Percentiles rank a stretch among this genome's conserved stretches.
Conservation (phyloP, 768 basidiomycete species). For the Russula sp. region DNA sequence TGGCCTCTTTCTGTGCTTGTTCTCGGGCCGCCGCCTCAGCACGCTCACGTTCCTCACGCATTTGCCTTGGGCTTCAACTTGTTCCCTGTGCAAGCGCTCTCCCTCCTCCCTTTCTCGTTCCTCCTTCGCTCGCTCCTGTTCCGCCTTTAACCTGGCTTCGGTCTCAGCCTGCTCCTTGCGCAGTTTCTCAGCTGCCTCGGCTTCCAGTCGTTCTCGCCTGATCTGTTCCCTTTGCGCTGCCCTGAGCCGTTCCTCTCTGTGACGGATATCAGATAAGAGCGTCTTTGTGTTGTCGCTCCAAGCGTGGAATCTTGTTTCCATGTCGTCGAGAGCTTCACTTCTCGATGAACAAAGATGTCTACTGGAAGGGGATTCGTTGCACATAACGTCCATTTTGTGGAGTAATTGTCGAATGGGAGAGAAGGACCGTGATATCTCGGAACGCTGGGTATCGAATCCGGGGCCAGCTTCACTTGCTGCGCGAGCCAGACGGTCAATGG, state of each 20-base stretch:
- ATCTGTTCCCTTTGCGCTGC: slow-evolving; percentile 24
- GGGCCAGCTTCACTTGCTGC: slow-evolving; percentile 42
- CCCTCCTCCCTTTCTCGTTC: slow-evolving; percentile 34
- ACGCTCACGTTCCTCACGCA: slow-evolving; percentile 5
- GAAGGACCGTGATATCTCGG: slow-evolving; percentile 46
- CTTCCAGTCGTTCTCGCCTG: slow-evolving; percentile 33
- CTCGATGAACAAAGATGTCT: slow-evolving; percentile 51
- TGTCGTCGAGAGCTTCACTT: slow-evolving; percentile 45
- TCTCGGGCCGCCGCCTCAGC: not conserved
- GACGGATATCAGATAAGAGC: slow-evolving; percentile 13
- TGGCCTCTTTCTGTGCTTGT: slow-evolving; percentile 6
- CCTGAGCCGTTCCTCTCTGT: slow-evolving; percentile 23
- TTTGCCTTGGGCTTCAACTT: slow-evolving; percentile 28
- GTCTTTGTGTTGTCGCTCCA: slow-evolving; percentile 21
- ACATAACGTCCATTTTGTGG: slow-evolving; percentile 52
- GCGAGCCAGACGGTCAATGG: slow-evolving; percentile 39
- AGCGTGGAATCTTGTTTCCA: slow-evolving; percentile 20
- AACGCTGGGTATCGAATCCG: slow-evolving; percentile 38
- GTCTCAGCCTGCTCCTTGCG: slow-evolving; percentile 29
- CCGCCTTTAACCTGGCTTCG: slow-evolving; percentile 27
- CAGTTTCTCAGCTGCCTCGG: slow-evolving; percentile 31
- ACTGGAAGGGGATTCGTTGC: slow-evolving; percentile 45
- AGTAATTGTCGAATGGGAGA: slow-evolving; percentile 55
- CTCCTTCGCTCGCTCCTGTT: slow-evolving; percentile 30
- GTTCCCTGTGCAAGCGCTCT: slow-evolving; percentile 30